phyloP scores from a whole-genome alignment of 2,329 filamentous ascomycete genomes.

The Neopestalotiopsis clavispora region DNA sequence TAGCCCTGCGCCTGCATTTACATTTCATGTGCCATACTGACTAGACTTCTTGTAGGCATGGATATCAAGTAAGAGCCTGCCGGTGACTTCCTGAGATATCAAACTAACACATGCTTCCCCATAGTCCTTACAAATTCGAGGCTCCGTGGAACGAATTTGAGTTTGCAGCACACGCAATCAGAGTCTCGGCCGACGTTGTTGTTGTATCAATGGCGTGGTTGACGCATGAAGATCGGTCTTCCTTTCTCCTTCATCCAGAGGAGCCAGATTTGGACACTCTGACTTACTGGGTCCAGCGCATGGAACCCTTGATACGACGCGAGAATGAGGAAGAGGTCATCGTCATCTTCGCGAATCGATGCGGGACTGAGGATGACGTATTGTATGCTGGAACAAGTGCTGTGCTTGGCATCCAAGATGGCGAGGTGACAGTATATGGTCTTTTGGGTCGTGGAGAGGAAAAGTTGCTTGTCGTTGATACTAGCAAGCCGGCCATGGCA shows the following conservation, averaged over 20 bases:
- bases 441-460: slow-evolving; percentile 74
- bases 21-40: slow-evolving; percentile 5
- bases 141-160: slow-evolving; percentile 55
- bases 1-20: slow-evolving; percentile 8
- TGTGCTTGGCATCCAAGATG: slow-evolving; percentile 68
- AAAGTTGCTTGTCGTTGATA: slow-evolving; percentile 71
- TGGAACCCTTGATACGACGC: slow-evolving; percentile 66
- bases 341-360: slow-evolving; percentile 73
- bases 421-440: slow-evolving; percentile 71
- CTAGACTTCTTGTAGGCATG: slow-evolving; percentile 47
- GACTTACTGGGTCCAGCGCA: slow-evolving; percentile 74
- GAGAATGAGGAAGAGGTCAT: slow-evolving; percentile 64
- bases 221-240: slow-evolving; percentile 56
- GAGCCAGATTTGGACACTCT: slow-evolving; percentile 76
- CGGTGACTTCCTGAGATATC: slow-evolving; percentile 30
- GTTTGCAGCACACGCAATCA: slow-evolving; percentile 62
- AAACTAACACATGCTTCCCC: slow-evolving; percentile 20
- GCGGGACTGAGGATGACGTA: slow-evolving; percentile 67
- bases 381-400: slow-evolving; percentile 77
- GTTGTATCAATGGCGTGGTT: slow-evolving; percentile 82
- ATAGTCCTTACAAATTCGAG: slow-evolving; percentile 55
- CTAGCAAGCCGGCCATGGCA: slow-evolving; percentile 48
- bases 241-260: slow-evolving; percentile 51
- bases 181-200: slow-evolving; percentile 62
- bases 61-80: slow-evolving; percentile 59